These are phyloP conservation scores for Suillus weaverae DNA, from an alignment of 768 basidiomycete species.

Conservation along the genomic window DNA sequence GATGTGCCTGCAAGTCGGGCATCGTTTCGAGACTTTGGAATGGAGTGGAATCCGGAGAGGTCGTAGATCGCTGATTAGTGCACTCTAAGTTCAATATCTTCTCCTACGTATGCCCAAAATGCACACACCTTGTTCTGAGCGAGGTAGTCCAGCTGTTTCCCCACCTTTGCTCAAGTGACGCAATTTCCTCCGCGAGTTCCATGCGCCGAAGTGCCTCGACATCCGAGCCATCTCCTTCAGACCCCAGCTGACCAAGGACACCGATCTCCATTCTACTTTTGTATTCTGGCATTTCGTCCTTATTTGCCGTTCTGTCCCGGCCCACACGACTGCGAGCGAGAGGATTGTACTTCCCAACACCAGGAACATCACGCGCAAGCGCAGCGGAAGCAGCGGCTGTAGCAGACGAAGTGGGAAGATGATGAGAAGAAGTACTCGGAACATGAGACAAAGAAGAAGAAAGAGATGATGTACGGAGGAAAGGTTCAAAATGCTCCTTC, in stretches of 20 bases:
- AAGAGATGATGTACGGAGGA: conserved; percentile 80
- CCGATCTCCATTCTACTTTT: conserved; percentile 67
- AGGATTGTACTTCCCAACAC: conserved; percentile 77
- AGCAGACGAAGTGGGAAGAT: conserved; percentile 75
- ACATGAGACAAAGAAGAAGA: conserved; percentile 67
- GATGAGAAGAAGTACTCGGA: conserved; percentile 58
- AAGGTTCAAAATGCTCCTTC: conserved; percentile 96
- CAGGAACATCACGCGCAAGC: conserved; percentile 84
- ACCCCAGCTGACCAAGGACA: conserved; percentile 50
- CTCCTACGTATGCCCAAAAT: background rate
- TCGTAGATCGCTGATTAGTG: conserved; percentile 62
- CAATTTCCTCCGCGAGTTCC: conserved; percentile 61
- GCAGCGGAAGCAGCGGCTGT: conserved; percentile 89
- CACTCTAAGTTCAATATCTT: conserved; percentile 1
- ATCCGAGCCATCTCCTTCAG: conserved; percentile 67
- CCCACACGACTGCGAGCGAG: conserved; percentile 46
- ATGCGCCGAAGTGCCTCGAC: conserved; percentile 68
- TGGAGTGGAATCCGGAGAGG: conserved; percentile 91
- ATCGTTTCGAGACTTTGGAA: conserved; percentile 94
- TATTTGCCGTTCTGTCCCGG: conserved; percentile 65
- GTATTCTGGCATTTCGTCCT: conserved; percentile 79
- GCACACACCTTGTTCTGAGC: conserved; percentile 57
- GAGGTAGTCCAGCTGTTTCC: conserved; percentile 74
- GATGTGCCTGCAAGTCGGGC: conserved; percentile 91
- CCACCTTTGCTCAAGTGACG: conserved; percentile 79